These are phyloP conservation scores for Penicillium parvum DNA, from an alignment of 495 filamentous ascomycete genomes.

Conservation along the genomic window DNA sequence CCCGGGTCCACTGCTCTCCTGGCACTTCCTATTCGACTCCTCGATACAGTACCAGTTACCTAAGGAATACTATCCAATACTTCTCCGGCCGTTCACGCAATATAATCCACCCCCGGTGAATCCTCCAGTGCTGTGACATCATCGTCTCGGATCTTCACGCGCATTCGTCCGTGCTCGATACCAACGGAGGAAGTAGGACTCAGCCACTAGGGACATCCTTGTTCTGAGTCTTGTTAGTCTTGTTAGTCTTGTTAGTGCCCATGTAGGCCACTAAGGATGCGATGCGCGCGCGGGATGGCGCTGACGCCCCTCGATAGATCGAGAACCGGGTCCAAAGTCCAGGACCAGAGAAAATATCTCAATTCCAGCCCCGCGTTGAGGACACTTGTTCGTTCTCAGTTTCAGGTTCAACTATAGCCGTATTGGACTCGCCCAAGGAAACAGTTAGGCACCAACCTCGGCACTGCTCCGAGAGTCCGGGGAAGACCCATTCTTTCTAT, in stretches of 20 bases:
- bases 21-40: too few species aligned
- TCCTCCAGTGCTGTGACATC: constrained; percentile 20
- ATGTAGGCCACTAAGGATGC: constrained; percentile 13
- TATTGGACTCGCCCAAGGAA: too few species aligned
- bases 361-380: not conserved
- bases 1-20: too few species aligned
- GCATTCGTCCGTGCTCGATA: constrained; percentile 6
- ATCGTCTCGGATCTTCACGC: not conserved
- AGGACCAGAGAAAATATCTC: constrained; percentile 2
- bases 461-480: too few species aligned
- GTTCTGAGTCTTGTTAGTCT: too few species aligned
- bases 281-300: constrained; percentile 18
- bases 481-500: not conserved
- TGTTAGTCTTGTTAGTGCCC: too few species aligned
- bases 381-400: constrained; percentile 5
- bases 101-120: too few species aligned
- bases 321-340: too few species aligned
- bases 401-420: too few species aligned
- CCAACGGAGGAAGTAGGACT: constrained; percentile 4
- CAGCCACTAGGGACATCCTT: constrained; percentile 4
- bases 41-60: too few species aligned
- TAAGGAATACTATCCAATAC: too few species aligned
- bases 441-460: not conserved
- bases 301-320: constrained; percentile 1
- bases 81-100: not conserved